Evolutionary conservation across 2,329 filamentous ascomycete genomes (phyloP).

Genomic region (Calycina herbarum): DNA sequence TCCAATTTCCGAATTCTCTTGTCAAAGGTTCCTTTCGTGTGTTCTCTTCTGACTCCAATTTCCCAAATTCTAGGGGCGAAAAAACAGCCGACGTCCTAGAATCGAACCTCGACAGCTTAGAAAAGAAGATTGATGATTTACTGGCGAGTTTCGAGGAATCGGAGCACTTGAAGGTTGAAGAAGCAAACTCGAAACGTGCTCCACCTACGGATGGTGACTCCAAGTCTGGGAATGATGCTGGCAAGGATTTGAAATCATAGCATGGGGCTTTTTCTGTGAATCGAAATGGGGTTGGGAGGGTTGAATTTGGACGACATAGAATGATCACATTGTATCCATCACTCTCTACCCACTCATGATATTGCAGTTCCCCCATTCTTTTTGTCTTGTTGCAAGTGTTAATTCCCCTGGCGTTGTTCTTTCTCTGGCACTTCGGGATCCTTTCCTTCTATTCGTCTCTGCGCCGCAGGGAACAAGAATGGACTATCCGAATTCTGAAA

Average conservation of each 20-base stretch:
- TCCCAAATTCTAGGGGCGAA: constrained; percentile 44
- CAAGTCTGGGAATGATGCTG: not conserved
- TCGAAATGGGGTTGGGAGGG: not conserved
- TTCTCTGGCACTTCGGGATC: no score
- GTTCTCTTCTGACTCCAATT: not conserved
- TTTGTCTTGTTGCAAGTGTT: no score
- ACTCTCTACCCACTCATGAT: no score
- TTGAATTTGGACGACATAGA: no score
- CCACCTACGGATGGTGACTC: not conserved
- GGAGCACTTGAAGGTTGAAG: constrained; percentile 25
- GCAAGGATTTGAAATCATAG: not conserved
- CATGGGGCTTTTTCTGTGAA: not conserved
- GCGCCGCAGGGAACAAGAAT: no score
- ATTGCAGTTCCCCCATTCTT: no score
- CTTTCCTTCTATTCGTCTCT: no score
- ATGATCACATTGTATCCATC: no score
- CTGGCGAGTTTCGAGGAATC: constrained; percentile 49
- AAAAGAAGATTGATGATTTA: constrained; percentile 56
- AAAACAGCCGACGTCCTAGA: constrained; percentile 55
- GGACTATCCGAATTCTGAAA: no score
- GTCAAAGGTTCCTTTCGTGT: no score
- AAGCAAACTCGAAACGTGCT: constrained; percentile 17
- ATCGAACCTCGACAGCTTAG: constrained; percentile 51
- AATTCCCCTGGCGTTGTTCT: no score
- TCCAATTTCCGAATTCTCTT: not conserved